A percentile compares a stretch with the other conserved stretches of the same genome.
phyloP scores from a whole-genome alignment of 225 moss, liverwort and hornwort genomes.

The Rhytidiadelphus loreus region DNA sequence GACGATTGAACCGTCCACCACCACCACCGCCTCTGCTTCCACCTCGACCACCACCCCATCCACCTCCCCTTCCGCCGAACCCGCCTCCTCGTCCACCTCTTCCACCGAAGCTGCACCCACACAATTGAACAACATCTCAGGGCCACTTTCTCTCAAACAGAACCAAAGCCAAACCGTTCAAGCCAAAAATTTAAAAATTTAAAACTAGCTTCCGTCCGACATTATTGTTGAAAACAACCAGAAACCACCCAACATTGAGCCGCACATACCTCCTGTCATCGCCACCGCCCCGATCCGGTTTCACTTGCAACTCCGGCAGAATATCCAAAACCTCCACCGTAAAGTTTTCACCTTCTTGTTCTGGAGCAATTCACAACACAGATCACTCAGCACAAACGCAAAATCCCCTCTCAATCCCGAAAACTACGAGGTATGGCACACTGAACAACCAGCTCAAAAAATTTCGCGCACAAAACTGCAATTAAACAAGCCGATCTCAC shows the following conservation, averaged over 20 bases:
- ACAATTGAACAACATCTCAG: background rate
- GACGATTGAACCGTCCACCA: conserved; percentile 31
- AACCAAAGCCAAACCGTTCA: background rate
- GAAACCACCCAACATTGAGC: background rate
- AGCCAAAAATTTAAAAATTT: background rate
- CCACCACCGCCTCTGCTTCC: conserved; percentile 1
- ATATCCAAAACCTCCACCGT: conserved; percentile 60
- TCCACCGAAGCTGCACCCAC: conserved; percentile 31
- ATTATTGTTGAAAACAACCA: background rate
- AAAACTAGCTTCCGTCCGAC: background rate
- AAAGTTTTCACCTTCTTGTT: conserved; percentile 63
- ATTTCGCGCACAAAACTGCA: background rate
- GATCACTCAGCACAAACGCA: background rate
- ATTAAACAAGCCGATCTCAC: background rate
- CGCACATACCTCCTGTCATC: conserved; percentile 15
- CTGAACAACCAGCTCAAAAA: background rate
- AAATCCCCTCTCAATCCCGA: background rate
- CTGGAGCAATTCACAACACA: background rate
- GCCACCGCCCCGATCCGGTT: conserved; percentile 23
- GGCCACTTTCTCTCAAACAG: background rate
- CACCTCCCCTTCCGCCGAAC: conserved; percentile 44
- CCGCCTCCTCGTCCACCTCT: conserved; percentile 48
- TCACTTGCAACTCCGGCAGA: conserved; percentile 60
- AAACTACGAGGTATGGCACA: background rate
- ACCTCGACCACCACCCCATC: conserved; percentile 18